A percentile compares a stretch with the other conserved stretches of the same genome.
These are phyloP conservation scores for Colletotrichum sp. DNA, from an alignment of 2,329 filamentous ascomycete species.

Conservation along the genomic window DNA sequence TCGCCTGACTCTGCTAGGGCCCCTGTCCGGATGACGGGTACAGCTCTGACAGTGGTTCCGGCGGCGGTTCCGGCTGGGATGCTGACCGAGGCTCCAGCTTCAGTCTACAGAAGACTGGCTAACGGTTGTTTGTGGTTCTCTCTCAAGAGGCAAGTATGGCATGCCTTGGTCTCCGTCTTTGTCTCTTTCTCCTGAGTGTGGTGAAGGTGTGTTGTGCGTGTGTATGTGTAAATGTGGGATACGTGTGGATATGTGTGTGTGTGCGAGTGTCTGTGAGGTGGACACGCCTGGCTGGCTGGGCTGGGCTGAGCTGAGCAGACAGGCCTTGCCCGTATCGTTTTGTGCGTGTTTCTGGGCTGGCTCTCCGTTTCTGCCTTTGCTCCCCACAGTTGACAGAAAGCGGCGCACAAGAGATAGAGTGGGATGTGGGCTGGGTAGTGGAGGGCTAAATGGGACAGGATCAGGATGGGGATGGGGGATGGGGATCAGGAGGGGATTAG, in stretches of 20 bases:
- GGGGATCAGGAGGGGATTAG: not conserved
- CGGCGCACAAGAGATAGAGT: slow-evolving; percentile 19
- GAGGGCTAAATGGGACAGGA: slow-evolving; percentile 19
- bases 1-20: slow-evolving; percentile 9
- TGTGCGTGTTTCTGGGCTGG: not conserved
- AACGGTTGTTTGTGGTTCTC: not conserved
- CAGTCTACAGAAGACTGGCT: not conserved
- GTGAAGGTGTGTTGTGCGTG: not conserved
- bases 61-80: not conserved
- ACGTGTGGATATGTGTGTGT: not conserved
- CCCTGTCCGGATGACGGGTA: slow-evolving; percentile 12
- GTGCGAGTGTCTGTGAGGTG: not conserved
- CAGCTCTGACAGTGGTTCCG: not conserved
- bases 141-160: not conserved
- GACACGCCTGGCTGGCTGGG: not conserved
- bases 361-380: not conserved
- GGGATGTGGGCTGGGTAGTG: slow-evolving; percentile 18
- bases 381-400: slow-evolving; percentile 16
- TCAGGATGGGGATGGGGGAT: slow-evolving; percentile 2
- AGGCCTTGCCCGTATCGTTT: not conserved
- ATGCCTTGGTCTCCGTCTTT: not conserved
- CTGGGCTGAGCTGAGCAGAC: not conserved
- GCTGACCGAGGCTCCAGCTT: not conserved
- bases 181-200: not conserved
- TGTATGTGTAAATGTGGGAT: not conserved